Percentiles rank a stretch among this genome's conserved stretches.
These are phyloP conservation scores for Phialophora verrucosa DNA, from an alignment of 2,329 filamentous ascomycete genomes.

Conservation along the genomic window DNA sequence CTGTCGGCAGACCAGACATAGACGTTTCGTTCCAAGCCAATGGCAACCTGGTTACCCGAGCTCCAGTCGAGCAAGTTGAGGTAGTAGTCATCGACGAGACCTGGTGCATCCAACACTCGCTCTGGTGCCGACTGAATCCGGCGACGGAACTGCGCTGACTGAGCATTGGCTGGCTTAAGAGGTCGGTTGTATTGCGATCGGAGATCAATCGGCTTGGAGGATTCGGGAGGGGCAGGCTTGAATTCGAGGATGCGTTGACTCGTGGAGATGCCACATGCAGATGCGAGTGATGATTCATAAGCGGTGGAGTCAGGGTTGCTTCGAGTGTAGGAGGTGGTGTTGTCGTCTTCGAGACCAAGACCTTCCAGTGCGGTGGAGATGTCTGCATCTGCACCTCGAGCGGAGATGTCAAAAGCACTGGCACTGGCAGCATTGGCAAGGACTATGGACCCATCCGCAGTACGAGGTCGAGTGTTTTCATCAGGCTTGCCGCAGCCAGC, in stretches of 20 bases:
- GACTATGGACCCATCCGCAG: constrained; percentile 75
- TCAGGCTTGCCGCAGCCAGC: constrained; percentile 84
- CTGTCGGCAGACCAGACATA: constrained; percentile 98
- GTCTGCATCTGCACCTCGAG: constrained; percentile 71
- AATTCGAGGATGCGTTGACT: constrained; percentile 97
- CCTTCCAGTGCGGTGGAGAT: constrained; percentile 78
- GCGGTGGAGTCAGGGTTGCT: constrained; percentile 86
- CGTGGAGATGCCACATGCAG: constrained; percentile 88
- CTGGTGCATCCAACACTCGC: constrained; percentile 93
- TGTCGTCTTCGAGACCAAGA: constrained; percentile 76
- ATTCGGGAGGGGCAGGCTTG: constrained; percentile 97
- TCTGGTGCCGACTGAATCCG: constrained; percentile 94
- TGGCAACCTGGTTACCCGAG: constrained; percentile 95
- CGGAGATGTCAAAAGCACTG: constrained; percentile 65
- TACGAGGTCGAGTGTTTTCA: constrained; percentile 76
- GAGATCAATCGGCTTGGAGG: constrained; percentile 96
- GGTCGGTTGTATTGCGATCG: constrained; percentile 98
- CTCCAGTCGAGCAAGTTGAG: constrained; percentile 99
- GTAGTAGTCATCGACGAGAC: constrained; percentile 97
- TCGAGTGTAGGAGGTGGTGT: constrained; percentile 70
- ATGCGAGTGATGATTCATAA: constrained; percentile 88
- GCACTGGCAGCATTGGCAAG: constrained; percentile 70
- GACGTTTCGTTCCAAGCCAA: constrained; percentile 93
- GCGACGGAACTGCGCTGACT: constrained; percentile 84
- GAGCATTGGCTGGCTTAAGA: constrained; percentile 74